Base-by-base conservation (phyloP, 208 protist genomes). In the Lotmaria passim region DNA sequence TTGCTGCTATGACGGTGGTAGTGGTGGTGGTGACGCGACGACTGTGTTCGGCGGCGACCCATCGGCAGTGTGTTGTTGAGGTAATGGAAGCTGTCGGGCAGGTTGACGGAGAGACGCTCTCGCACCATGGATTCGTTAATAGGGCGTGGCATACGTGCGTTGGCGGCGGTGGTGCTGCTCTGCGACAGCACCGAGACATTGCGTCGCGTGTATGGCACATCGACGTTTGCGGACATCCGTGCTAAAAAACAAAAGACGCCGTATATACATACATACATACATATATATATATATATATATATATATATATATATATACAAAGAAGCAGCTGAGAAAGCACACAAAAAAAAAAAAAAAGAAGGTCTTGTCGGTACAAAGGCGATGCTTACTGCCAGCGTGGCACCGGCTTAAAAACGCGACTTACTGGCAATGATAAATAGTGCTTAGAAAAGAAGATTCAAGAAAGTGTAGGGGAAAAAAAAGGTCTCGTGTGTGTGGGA, bases 81-180 rank as follows among this genome's bases (percentile, higher is more conserved):
- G 56, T 65, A 58, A 48, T 58, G 24, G 68, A 66, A 66, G 46
- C 47, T 44, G 57, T 60, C 19, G 1, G 58, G 68, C 26, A 73
- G 58, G 58, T 66, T 73, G 19, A 38, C 68, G 30, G 68, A 64
- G 68, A 73, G 68, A 15, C 33, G 68, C 36, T 73, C 57, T 7
- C 68, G 68, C 28, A 73, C 68, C 68, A 73, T 73, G 7, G 58
- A 66, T 48, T 73, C 68, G 47, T 41, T 66, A 36, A 73, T 73
- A 28, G 58, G 67, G 19, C 15, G 67, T 17, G 57, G 38, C 4
- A 38, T 10, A n/a, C 51, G 51, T 57, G 51, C 31, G 51, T 23
- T 57, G 53, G 6, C 24, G 34, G 34, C 12, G 53, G 10, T 21
- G 21, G 8, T 59, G 14, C 24, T 59, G 15, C 38, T 34, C 57